These are phyloP conservation scores for Combretum micranthum DNA, from an alignment of 345 rosid genomes.

Conservation along the genomic window DNA sequence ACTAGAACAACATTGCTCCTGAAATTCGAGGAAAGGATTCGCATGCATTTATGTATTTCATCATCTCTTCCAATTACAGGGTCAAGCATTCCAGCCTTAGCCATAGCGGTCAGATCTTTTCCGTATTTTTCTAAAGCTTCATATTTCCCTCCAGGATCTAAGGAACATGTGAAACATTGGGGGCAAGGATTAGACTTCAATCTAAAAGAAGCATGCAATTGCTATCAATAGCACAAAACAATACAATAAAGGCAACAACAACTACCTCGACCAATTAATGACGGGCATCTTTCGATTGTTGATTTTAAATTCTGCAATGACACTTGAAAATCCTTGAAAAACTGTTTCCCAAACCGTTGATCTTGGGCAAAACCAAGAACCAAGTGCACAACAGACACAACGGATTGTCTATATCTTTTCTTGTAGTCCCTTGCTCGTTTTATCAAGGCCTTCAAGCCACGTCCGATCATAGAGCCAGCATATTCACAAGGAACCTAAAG, in stretches of 20 bases:
- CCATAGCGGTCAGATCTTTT: constrained; percentile 96
- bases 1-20: constrained; percentile 95
- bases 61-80: constrained; percentile 99
- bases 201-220: background rate
- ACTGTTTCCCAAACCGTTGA: constrained; percentile 82
- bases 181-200: constrained; percentile 1
- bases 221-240: background rate
- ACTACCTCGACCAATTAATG: constrained; percentile 93
- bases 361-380: constrained; percentile 80
- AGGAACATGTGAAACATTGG: constrained; percentile 6
- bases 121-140: constrained; percentile 95
- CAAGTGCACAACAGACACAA: constrained; percentile 91
- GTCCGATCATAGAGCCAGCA: constrained; percentile 91
- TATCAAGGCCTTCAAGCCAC: constrained; percentile 79
- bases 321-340: constrained; percentile 79
- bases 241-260: background rate
- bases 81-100: constrained; percentile 88
- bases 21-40: constrained; percentile 91
- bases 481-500: constrained; percentile 77
- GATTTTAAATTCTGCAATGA: constrained; percentile 55
- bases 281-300: constrained; percentile 82
- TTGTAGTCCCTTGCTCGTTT: constrained; percentile 76
- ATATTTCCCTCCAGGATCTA: constrained; percentile 97
- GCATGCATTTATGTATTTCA: constrained; percentile 95
- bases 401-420: constrained; percentile 84